Base-by-base conservation (phyloP, 2,329 filamentous ascomycete species). In the Diplodia mutila region DNA sequence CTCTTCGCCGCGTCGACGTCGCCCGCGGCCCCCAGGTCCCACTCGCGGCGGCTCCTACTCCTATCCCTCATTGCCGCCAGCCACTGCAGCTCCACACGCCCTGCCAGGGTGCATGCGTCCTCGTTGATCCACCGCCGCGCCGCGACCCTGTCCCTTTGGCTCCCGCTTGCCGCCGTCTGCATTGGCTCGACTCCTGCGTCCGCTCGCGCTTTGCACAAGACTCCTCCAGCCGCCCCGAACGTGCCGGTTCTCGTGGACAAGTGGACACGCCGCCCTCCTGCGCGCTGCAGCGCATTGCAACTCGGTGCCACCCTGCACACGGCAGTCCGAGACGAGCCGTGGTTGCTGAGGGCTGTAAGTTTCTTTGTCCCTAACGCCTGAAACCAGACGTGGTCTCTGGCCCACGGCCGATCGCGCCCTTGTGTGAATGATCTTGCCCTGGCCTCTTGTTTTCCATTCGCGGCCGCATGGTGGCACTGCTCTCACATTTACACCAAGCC, bases 301-400 rank as follows among this genome's bases (percentile, higher is more conserved):
- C 48, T 46, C 46, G 23, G 54, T 61, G 55, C 55, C 55, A 51
- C 65, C 55, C 48, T 39, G 53, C 65, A 25, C 39, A 61, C 57
- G 66, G 66, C 66, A 67, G 34, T 55, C 66, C 66, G 66, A 67
- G 66, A 67, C 66, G 57, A 57, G 34, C 59, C 59, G 66, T 63
- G 49, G 57, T 46, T 49, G 66, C 49, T 66, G 64, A 54, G 57
- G 66, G 61, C 51, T 67, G 66, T 67, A 57, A 67, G 66, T 67
- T 61, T 67, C 66, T 67, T 67, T 67, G 66, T 67, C 52, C 66
- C 51, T 54, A 51, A 34, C 53, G 49, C 51, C 66, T 67, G 66
- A 67, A 67, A 67, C 66, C 57, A 67, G 66, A 64, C 49, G 42
- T 63, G 48, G n/a, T 48, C 55, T 55, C 55, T 61, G 46, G 46